phyloP scores from a whole-genome alignment of 495 filamentous ascomycete species.

The Entonaema liquescens region DNA sequence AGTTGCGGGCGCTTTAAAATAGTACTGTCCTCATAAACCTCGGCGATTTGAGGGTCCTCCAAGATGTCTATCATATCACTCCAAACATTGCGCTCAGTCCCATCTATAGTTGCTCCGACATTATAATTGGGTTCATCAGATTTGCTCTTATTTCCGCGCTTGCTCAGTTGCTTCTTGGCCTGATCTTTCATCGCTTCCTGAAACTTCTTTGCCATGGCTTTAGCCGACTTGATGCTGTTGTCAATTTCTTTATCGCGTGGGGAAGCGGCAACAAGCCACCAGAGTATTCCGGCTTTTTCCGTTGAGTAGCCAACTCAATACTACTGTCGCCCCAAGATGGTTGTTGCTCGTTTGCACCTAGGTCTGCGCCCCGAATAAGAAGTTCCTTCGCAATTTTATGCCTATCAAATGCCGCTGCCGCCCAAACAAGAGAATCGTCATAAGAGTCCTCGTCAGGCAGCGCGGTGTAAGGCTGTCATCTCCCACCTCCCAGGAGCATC shows the following conservation, averaged over 20 bases:
- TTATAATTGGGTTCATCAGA: background rate
- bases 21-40: constrained; percentile 11
- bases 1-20: background rate
- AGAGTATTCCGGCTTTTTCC: constrained; percentile 8
- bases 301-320: constrained; percentile 18
- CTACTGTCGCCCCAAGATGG: background rate
- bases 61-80: constrained; percentile 9
- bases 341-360: background rate
- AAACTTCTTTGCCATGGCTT: background rate
- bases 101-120: background rate
- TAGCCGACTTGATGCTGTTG: constrained; percentile 1
- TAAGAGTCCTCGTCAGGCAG: constrained; percentile 4
- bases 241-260: background rate
- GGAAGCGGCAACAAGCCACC: constrained; percentile 23
- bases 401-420: constrained; percentile 10
- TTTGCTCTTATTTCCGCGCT: constrained; percentile 2
- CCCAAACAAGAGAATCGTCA: constrained; percentile 15
- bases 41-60: constrained; percentile 9
- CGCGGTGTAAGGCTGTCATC: constrained; percentile 12
- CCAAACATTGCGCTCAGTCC: background rate
- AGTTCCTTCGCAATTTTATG: constrained; percentile 12
- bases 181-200: background rate
- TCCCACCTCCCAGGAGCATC: background rate
- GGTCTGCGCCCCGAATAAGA: background rate
- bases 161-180: background rate